Percentiles rank a stretch among this genome's conserved stretches.
Evolutionary conservation across 768 basidiomycete species (phyloP).

Genomic region (Sutorius australiensis): DNA sequence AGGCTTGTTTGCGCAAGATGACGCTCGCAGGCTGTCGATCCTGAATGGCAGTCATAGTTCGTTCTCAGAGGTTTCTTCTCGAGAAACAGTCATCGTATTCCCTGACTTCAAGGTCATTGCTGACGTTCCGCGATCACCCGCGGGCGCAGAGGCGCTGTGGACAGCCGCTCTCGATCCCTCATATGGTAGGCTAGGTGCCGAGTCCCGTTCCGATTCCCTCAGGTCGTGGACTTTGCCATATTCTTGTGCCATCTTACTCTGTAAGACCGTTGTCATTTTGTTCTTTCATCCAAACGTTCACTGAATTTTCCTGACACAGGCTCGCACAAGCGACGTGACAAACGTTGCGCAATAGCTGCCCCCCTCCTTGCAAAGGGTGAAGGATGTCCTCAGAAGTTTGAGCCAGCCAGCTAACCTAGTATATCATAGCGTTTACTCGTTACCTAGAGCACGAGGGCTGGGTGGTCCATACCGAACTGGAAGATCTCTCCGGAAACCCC

Average conservation of each 20-base stretch:
- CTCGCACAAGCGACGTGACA: conserved; percentile 91
- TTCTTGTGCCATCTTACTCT: conserved; percentile 83
- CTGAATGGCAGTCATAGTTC: conserved; percentile 82
- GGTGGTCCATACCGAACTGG: conserved; percentile 72
- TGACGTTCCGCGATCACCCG: conserved; percentile 58
- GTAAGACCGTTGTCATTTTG: conserved; percentile 41
- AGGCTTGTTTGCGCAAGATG: conserved; percentile 58
- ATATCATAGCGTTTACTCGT: conserved; percentile 51
- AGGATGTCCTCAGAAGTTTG: conserved; percentile 21
- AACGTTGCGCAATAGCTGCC: conserved; percentile 85
- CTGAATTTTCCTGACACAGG: conserved; percentile 45
- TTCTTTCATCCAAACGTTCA: neutral
- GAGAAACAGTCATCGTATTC: conserved; percentile 81
- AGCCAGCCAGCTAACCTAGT: conserved; percentile 2
- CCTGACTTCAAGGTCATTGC: conserved; percentile 88
- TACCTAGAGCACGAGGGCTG: conserved; percentile 66
- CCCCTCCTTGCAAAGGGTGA: conserved; percentile 75
- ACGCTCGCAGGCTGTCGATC: conserved; percentile 59
- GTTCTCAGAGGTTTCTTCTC: conserved; percentile 52
- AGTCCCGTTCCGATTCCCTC: conserved; percentile 44
- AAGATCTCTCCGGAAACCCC: conserved; percentile 43
- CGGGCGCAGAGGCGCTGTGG: conserved; percentile 72
- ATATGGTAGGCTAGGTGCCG: conserved; percentile 45
- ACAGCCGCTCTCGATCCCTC: conserved; percentile 56
- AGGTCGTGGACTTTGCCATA: conserved; percentile 85